Conservation (phyloP, 495 filamentous ascomycete species). For the Penicillium samsonianum region DNA sequence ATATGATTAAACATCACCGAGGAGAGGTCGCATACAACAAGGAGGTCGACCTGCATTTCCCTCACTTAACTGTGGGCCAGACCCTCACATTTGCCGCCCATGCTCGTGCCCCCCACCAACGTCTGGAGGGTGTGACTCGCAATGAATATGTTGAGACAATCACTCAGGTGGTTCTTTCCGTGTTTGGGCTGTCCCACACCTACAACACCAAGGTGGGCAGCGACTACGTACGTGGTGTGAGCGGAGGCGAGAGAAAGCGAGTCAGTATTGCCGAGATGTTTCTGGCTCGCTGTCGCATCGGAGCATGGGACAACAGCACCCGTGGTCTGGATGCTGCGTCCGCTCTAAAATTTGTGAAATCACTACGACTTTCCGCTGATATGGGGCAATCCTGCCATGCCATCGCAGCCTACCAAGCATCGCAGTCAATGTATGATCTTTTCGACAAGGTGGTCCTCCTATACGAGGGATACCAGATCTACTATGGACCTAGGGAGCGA, state of each 20-base stretch:
- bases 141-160: conserved; percentile 44
- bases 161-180: conserved; percentile 59
- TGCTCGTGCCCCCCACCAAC: conserved; percentile 46
- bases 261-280: conserved; percentile 54
- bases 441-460: conserved; percentile 63
- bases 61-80: conserved; percentile 63
- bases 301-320: conserved; percentile 84
- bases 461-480: conserved; percentile 65
- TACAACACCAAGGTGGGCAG: conserved; percentile 50
- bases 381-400: conserved; percentile 72
- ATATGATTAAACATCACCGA: conserved; percentile 56
- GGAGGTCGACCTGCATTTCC: conserved; percentile 65
- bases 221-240: conserved; percentile 64
- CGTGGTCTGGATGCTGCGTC: conserved; percentile 83
- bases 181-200: conserved; percentile 56
- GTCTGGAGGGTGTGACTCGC: conserved; percentile 43
- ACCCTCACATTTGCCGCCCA: conserved; percentile 62
- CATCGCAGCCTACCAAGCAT: conserved; percentile 82
- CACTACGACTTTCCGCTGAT: conserved; percentile 70
- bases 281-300: conserved; percentile 65
- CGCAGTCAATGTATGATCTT: conserved; percentile 73
- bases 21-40: conserved; percentile 64
- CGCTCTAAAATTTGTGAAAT: conserved; percentile 67
- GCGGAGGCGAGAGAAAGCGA: conserved; percentile 78
- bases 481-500: conserved; percentile 56